These are phyloP conservation scores for Saccharomycopsis oosterbeekiorum DNA, from an alignment of 805 yeast species.

Conservation along the genomic window DNA sequence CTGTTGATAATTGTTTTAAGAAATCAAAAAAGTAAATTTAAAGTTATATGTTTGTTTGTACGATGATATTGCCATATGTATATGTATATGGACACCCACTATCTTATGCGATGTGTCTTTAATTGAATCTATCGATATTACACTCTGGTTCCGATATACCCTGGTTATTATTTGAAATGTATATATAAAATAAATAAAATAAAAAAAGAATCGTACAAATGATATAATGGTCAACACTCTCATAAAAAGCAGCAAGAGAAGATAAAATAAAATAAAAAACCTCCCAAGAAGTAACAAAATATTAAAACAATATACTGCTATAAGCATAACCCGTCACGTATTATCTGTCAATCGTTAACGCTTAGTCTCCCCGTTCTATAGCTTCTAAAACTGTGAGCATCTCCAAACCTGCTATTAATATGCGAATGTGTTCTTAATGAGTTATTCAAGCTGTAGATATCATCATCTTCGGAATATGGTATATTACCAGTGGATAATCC, in stretches of 20 bases:
- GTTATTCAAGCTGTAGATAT: conserved; percentile 15
- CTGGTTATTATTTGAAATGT: background rate
- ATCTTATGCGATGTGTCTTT: too few species aligned
- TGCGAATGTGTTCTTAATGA: conserved; percentile 11
- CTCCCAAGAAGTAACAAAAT: background rate
- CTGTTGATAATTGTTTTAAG: too few species aligned
- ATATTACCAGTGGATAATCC: background rate
- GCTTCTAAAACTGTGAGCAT: conserved; percentile 11
- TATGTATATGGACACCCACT: too few species aligned
- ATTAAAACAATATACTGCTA: background rate
- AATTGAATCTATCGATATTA: background rate
- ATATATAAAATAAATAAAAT: background rate
- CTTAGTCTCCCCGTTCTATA: conserved; percentile 12
- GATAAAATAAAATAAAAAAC: background rate
- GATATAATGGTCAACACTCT: background rate
- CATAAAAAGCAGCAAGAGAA: background rate
- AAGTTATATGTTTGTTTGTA: background rate
- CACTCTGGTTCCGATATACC: background rate
- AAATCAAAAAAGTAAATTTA: background rate
- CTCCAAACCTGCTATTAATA: conserved; percentile 3
- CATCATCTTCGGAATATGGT: conserved; percentile 4
- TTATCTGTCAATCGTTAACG: background rate
- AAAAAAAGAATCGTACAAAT: background rate
- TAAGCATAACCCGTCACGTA: background rate
- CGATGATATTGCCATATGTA: too few species aligned